Evolutionary conservation across 2,329 filamentous ascomycete species (phyloP).

Genomic region (Pseudocercospora fuligena): DNA sequence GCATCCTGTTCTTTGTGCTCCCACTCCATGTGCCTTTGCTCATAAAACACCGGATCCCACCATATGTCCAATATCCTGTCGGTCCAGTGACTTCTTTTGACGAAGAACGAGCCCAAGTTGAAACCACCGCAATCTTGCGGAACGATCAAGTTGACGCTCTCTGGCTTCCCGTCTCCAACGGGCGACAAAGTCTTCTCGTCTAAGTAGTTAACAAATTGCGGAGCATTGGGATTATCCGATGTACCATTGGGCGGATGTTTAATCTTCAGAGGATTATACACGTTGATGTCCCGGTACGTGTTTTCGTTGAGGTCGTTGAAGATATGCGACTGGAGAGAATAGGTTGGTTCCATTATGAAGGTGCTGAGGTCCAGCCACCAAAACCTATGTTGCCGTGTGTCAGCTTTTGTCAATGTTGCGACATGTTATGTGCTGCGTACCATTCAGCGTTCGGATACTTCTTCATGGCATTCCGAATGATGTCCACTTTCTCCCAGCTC

Average conservation of each 20-base stretch:
- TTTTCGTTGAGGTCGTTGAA: slow-evolving; percentile 77
- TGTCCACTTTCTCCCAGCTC: slow-evolving; percentile 99
- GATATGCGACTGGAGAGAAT: slow-evolving; percentile 87
- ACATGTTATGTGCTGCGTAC: slow-evolving; percentile 58
- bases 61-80: slow-evolving; percentile 91
- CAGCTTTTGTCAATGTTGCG: slow-evolving; percentile 10
- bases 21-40: slow-evolving; percentile 99
- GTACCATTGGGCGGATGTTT: slow-evolving; percentile 71
- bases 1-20: slow-evolving; percentile 98
- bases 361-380: slow-evolving; percentile 99
- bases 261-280: slow-evolving; percentile 94
- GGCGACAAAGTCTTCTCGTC: slow-evolving; percentile 74
- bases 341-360: slow-evolving; percentile 93
- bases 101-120: slow-evolving; percentile 94
- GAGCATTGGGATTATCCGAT: slow-evolving; percentile 46
- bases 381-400: slow-evolving; percentile 67
- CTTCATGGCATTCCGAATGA: slow-evolving; percentile 81
- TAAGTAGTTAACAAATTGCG: slow-evolving; percentile 63
- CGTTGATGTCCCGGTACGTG: slow-evolving; percentile 93
- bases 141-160: slow-evolving; percentile 85
- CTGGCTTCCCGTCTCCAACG: slow-evolving; percentile 74
- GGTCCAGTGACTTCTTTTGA: slow-evolving; percentile 83
- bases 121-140: slow-evolving; percentile 95
- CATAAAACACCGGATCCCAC: slow-evolving; percentile 98
- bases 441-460: slow-evolving; percentile 97